These are phyloP conservation scores for Helotiales sp. DNA, from an alignment of 2,329 filamentous ascomycete genomes.

Conservation along the genomic window DNA sequence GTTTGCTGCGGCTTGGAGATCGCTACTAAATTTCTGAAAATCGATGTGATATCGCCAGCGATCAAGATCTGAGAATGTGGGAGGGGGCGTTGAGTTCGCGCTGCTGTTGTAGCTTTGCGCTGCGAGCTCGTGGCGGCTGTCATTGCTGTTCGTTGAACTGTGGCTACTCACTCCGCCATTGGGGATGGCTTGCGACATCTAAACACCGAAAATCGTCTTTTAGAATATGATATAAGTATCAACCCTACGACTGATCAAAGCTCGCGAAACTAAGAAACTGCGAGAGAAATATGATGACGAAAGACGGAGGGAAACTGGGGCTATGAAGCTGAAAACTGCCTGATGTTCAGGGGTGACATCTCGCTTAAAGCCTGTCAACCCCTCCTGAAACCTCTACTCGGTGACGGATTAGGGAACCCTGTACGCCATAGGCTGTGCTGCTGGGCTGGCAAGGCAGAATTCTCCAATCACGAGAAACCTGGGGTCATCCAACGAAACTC, in stretches of 20 bases:
- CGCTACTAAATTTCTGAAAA: constrained; percentile 20
- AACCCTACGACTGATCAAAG: neutral
- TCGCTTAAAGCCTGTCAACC: constrained; percentile 7
- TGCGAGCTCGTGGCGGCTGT: neutral
- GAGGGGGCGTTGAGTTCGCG: constrained; percentile 19
- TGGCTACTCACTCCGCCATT: neutral
- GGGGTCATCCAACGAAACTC: neutral
- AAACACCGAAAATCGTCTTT: neutral
- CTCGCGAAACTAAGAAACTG: neutral
- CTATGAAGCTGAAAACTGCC: neutral
- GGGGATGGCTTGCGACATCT: neutral
- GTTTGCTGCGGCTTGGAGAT: constrained; percentile 68
- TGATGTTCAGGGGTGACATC: neutral
- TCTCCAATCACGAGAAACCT: neutral
- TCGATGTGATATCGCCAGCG: constrained; percentile 26
- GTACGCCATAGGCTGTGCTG: neutral
- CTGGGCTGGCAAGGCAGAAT: constrained; percentile 1
- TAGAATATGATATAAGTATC: neutral
- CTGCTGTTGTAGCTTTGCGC: constrained; percentile 15
- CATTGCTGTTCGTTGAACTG: neutral
- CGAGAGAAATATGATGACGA: neutral
- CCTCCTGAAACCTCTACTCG: constrained; percentile 7
- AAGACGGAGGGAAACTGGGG: neutral
- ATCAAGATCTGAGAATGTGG: constrained; percentile 18
- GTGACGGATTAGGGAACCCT: constrained; percentile 9